Conservation (phyloP, 1,139 yeast genomes). For the Geotrichum histeridarum region DNA sequence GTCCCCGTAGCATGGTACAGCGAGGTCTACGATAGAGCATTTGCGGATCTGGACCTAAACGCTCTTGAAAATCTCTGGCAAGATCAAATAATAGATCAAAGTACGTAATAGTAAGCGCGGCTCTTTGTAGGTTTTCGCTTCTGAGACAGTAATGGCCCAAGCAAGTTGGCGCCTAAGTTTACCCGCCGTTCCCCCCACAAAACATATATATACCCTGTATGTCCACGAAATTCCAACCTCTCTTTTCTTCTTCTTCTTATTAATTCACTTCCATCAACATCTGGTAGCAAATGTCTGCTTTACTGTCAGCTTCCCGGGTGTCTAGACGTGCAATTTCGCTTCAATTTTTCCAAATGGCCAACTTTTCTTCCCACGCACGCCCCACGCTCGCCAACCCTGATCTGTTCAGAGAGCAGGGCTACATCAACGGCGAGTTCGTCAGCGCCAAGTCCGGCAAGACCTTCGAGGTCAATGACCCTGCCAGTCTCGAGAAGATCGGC, state of each 20-base stretch:
- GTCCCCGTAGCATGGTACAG: slow-evolving; percentile 87
- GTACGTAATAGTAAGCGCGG: neutral
- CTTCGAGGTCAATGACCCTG: slow-evolving; percentile 73
- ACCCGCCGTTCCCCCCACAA: neutral
- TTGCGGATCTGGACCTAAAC: slow-evolving; percentile 51
- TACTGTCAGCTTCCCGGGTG: neutral
- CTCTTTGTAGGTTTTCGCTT: too few relatives aligned
- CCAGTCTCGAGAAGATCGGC: slow-evolving; percentile 55
- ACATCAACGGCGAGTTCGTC: slow-evolving; percentile 69
- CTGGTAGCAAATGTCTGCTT: slow-evolving; percentile 1
- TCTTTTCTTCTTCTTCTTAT: neutral
- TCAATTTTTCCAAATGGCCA: neutral
- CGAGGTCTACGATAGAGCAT: slow-evolving; percentile 71
- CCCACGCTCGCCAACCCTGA: slow-evolving; percentile 48
- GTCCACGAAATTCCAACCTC: neutral
- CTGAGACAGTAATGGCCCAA: neutral
- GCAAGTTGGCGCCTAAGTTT: neutral
- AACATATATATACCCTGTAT: neutral
- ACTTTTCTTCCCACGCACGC: slow-evolving; percentile 14
- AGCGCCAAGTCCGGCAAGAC: slow-evolving; percentile 47
- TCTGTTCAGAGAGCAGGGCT: slow-evolving; percentile 54
- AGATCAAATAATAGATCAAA: slow-evolving; percentile 37
- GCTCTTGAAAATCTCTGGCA: slow-evolving; percentile 62
- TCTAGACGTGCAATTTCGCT: neutral
- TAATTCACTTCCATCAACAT: neutral